Base-by-base conservation (phyloP, 345 rosid species). In the Arabis hirsuta region DNA sequence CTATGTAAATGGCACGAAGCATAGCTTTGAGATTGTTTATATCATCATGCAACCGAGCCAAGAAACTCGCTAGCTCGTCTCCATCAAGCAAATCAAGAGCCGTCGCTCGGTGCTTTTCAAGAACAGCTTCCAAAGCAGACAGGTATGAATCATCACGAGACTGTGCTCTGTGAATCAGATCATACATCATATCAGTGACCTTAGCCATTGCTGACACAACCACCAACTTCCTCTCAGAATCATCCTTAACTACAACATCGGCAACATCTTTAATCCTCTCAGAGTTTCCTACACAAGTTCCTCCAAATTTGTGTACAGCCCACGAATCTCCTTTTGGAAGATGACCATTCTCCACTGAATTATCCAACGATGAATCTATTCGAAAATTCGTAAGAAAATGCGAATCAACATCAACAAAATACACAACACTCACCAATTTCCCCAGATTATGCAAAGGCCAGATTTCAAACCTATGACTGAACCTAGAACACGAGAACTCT, bases 181-280 rank as follows among this genome's bases (percentile, higher is more conserved):
- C 92, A 73, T 87, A 94, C 91, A 94, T 94, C 97, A 91, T 89
- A 77, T 94, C 97, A 6, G 98, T 94, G 65, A 94, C 98, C 80
- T 90, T 91, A 1, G 97, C 88, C 99, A 95, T 88, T 29, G 99
- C 96, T 16, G 96, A 95, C 43, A 95, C 99, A 65, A 95, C 93
- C 27, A 86, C 86, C 81, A 95, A 81, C 83, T 91, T 91, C 85
- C 86, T 84, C 75, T 86, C 84, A 2, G 92, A 76, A 10, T 48
- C 80, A 80, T 95, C 96, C 31, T 72, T 82, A 26, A 83, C 51
- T 4, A 95, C 82, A 10, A 95, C 81, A 38, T 87, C 85, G 0
- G 96, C 92, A 19, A 89, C 96, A 78, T 88, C 92, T 86, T 86
- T 88, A 55, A 95, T 88, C 77, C 96, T 84, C 70, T 91, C 85